Percentiles rank a stretch among this genome's conserved stretches.
Evolutionary conservation across 2,329 filamentous ascomycete genomes (phyloP).

Genomic region (Penicillium sp.): DNA sequence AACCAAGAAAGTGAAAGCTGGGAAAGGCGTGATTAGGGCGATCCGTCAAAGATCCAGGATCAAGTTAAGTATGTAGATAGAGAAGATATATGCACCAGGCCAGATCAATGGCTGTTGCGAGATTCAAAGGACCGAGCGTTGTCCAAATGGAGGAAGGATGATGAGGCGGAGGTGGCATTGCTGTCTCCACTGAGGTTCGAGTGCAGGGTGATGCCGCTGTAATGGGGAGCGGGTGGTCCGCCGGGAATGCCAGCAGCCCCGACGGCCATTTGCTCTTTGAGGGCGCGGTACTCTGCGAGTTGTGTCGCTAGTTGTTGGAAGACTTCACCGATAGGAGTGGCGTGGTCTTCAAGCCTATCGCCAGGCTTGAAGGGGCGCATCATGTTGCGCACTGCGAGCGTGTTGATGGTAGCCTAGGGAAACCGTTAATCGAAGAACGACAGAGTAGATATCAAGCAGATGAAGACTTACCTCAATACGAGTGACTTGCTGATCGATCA

Average conservation of each 20-base stretch:
- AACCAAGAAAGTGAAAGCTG: conserved; percentile 7
- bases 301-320: conserved; percentile 44
- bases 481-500: conserved; percentile 93
- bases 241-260: conserved; percentile 29
- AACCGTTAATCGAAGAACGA: conserved; percentile 6
- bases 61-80: neutral
- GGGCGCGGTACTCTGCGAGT: conserved; percentile 43
- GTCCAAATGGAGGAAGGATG: conserved; percentile 32
- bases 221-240: conserved; percentile 16
- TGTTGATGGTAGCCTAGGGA: conserved; percentile 74
- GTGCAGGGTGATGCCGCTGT: conserved; percentile 7
- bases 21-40: conserved; percentile 1
- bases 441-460: neutral
- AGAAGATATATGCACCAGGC: neutral
- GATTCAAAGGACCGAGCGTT: conserved; percentile 21
- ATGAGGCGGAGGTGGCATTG: conserved; percentile 29
- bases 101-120: conserved; percentile 16
- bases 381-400: conserved; percentile 76
- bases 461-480: conserved; percentile 78
- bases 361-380: conserved; percentile 67
- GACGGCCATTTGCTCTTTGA: conserved; percentile 43
- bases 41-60: neutral
- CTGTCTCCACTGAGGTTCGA: conserved; percentile 22
- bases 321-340: conserved; percentile 75
- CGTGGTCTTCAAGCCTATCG: conserved; percentile 68